A percentile compares a stretch with the other conserved stretches of the same genome.
phyloP scores from a whole-genome alignment of 1,139 yeast species.

The Kurtzmaniella quercitrusa region DNA sequence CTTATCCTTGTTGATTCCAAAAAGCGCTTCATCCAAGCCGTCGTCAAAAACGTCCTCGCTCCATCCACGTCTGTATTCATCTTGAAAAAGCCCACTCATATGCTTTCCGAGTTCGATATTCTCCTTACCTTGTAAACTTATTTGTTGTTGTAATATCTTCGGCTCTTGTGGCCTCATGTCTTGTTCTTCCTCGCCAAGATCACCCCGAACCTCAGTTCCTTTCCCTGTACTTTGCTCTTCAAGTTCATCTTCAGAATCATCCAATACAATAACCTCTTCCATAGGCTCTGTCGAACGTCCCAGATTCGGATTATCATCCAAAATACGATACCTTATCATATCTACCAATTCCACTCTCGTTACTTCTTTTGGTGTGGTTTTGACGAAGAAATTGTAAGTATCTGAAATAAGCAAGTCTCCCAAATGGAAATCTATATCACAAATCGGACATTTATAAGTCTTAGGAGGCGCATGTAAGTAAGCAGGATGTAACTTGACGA shows the following conservation, averaged over 20 bases:
- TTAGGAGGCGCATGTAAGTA: conserved; percentile 10
- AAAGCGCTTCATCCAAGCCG: conserved; percentile 19
- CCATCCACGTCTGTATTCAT: too few species aligned
- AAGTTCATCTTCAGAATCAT: conserved; percentile 11
- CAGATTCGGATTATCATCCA: conserved; percentile 20
- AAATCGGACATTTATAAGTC: conserved; percentile 38
- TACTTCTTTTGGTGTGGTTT: conserved; percentile 32
- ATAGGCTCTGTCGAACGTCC: conserved; percentile 1
- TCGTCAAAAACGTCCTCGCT: conserved; percentile 19
- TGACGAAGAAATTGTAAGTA: conserved; percentile 40
- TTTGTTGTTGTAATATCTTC: too few species aligned
- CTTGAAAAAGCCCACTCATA: too few species aligned
- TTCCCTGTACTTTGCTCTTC: conserved; percentile 3
- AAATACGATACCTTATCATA: conserved; percentile 30
- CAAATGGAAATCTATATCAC: conserved; percentile 33
- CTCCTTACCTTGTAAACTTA: too few species aligned
- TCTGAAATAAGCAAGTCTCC: conserved; percentile 38
- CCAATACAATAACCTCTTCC: conserved; percentile 6
- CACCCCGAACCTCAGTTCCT: neutral
- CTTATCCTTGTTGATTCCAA: conserved; percentile 9
- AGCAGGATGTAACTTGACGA: conserved; percentile 3
- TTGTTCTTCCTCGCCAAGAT: neutral
- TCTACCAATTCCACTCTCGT: conserved; percentile 37
- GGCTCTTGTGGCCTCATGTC: neutral
- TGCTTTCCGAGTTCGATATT: too few species aligned